Evolutionary conservation across 2,329 filamentous ascomycete species (phyloP).

Genomic region (Penicillium sp.): DNA sequence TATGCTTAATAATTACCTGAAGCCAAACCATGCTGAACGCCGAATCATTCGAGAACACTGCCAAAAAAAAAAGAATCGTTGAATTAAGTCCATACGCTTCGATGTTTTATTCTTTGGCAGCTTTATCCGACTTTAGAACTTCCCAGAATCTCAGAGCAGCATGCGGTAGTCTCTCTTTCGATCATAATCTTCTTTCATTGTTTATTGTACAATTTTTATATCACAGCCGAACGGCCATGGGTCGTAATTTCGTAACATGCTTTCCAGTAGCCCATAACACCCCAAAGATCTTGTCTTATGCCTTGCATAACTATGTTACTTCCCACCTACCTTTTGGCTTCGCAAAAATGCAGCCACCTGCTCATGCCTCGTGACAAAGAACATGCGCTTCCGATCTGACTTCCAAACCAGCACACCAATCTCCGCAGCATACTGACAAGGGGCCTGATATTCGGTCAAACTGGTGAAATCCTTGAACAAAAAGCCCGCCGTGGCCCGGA

Average conservation of each 20-base stretch:
- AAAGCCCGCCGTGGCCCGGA: constrained; percentile 79
- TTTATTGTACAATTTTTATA: constrained; percentile 15
- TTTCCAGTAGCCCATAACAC: constrained; percentile 9
- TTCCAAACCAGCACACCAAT: constrained; percentile 88
- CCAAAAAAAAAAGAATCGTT: too few species aligned
- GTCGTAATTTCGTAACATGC: constrained; percentile 21
- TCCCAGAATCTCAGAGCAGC: too few species aligned
- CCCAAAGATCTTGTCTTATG: not conserved
- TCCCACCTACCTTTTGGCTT: constrained; percentile 48
- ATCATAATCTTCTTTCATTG: not conserved
- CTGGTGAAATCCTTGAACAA: constrained; percentile 85
- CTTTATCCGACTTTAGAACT: too few species aligned
- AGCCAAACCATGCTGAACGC: too few species aligned
- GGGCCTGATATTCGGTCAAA: constrained; percentile 59
- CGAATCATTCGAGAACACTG: too few species aligned
- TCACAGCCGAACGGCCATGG: not conserved
- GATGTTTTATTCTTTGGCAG: too few species aligned
- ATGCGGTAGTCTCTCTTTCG: not conserved
- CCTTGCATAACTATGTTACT: not conserved
- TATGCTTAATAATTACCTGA: too few species aligned
- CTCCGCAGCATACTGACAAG: constrained; percentile 70
- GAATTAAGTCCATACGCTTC: too few species aligned
- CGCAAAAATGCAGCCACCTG: constrained; percentile 80
- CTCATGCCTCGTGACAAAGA: constrained; percentile 89
- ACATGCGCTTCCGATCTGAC: constrained; percentile 73